Evolutionary conservation across 73 alveolate species (phyloP), one percentile per base, ranked within the genome.

Genomic region (Stentor coeruleus): DNA sequence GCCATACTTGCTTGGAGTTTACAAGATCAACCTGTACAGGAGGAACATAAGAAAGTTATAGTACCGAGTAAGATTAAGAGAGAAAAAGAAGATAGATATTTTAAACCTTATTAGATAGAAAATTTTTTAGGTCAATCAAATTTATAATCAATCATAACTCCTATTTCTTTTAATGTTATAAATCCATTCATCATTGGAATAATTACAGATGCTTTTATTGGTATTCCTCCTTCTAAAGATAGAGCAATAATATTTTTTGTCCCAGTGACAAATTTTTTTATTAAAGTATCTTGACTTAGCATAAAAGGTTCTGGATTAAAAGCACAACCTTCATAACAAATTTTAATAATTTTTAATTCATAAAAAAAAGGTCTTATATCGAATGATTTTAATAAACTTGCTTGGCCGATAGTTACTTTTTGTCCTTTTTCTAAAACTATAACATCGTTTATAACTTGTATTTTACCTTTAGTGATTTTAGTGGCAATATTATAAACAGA

Each of bases 1-100:
- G n/a, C 79, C 20, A 66, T 66, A 28, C n/a, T 66, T 66, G n/a
- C 79, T 20, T 66, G 79, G 79, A 66, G 79, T 20, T 0, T 66
- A 20, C 35, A 57, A n/a, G 35, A 31, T 20, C 15, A 57, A 20
- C 35, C 73, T 20, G 73, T 31, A 57, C 35, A 57, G 28, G 73
- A 20, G 73, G 73, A 57, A 31, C 28, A n/a, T 57, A 57, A 57
- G 28, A 57, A 31, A n/a, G 15, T 31, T 57, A 20, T 31, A 57
- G 0, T 31, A 2, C 1, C 73, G 28, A 57, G 28, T 57, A 31
- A 57, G 15, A 57, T 20, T 20, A n/a, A 31, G 1, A n/a, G 35
- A 57, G 15, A n/a, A 57, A 57, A 31, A 57, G 73, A 57, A 57
- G 73, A 57, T 1, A 57, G 73, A 57, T 57, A 57, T 31, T 57